phyloP scores from a whole-genome alignment of 345 rosid species.

The Eucalyptus virginea region DNA sequence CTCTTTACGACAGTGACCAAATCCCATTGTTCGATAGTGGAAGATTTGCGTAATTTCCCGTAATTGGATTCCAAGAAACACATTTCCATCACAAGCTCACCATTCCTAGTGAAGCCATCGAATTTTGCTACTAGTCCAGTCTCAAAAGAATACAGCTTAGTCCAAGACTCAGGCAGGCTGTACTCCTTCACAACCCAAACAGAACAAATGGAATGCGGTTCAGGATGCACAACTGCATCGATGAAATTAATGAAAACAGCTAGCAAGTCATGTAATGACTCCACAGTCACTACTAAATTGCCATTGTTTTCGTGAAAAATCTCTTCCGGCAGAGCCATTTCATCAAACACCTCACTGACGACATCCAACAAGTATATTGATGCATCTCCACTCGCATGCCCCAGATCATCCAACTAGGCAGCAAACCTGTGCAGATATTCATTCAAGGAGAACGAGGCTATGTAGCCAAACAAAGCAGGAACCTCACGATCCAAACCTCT shows the following conservation, averaged over 20 bases:
- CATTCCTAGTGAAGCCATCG: neutral
- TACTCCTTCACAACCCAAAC: neutral
- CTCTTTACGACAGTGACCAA: neutral
- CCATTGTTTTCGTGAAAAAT: no score
- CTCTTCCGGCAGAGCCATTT: neutral
- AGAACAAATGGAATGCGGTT: neutral
- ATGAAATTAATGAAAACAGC: neutral
- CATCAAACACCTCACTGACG: neutral
- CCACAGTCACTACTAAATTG: fast-evolving
- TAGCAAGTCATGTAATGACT: neutral
- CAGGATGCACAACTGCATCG: neutral
- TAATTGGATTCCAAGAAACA: neutral
- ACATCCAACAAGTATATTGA: neutral
- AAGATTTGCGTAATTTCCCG: neutral
- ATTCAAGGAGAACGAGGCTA: neutral
- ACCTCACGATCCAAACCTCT: neutral
- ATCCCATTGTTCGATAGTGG: neutral
- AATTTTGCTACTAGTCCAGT: neutral
- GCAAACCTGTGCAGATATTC: neutral
- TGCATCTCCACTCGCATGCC: neutral
- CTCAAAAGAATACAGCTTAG: neutral
- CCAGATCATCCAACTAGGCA: neutral
- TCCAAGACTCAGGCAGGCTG: neutral
- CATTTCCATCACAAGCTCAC: neutral
- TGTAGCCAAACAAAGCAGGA: neutral